Base-by-base conservation (phyloP, 805 yeast species). In the Wickerhamiella siamensis region DNA sequence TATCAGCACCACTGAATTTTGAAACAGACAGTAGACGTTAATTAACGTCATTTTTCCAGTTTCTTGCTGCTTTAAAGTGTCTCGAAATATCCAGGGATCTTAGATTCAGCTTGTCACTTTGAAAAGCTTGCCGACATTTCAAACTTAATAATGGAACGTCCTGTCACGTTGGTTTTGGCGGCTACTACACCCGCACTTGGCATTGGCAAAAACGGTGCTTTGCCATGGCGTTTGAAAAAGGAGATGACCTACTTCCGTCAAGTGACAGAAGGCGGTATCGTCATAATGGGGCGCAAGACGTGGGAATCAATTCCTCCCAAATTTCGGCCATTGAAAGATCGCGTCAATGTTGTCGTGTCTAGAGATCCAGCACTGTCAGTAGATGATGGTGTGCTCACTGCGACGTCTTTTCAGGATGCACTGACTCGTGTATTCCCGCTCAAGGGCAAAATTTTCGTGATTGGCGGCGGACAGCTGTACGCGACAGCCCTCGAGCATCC, bases 391-490 rank as follows among this genome's bases (percentile, higher is more conserved):
- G 67, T 65, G 6, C 33, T 59, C 19, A 51, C 55, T 2, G 70
- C 72, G 16, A 55, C 61, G 24, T 67, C 77, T 1, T 51, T 77
- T 15, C 60, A 63, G 4, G 59, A 59, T 1, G 74, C 79, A 0
- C 46, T 75, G 6, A 47, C 36, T 10, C 43, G 46, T 42, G 46
- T 45, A 6, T 47, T 46, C 14, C 40, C 40, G 2, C 21, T 38
- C 47, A 52, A 4, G 17, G 80, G 75, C 39, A 72, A 73, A 38
- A 67, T 91, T 1, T 91, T 77, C 54, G 70, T 91, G 20, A 88
- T 91, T 47, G 98, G 98, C 3, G 98, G 98, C 1, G 91, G 87
- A 0, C 87, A 87, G 56, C 66, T 91, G 6, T 91, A 91, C 62
- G 69, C 73, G 40, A 66, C 74, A 32, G 67, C 77, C 12, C 53